Evolutionary conservation across 192 early-diverging fungal species (phyloP), one percentile per base, ranked within the genome.

Genomic region (Gonapodya sp.): DNA sequence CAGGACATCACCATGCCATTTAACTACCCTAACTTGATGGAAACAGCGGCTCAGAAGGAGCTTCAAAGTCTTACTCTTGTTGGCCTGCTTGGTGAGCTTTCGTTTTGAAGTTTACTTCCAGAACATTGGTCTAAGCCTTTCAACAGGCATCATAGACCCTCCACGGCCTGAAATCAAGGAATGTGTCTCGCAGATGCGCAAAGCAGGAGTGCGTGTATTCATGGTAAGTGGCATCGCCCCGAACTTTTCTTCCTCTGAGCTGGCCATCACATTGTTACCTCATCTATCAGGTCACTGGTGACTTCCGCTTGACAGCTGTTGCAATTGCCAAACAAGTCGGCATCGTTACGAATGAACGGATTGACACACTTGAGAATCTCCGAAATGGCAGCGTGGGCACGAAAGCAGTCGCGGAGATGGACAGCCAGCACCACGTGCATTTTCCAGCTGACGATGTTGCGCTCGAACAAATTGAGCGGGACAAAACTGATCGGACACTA

Each of bases 291-390:
- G 91, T 94, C 73, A 95, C 94, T 34, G 95, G 94, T 78, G 94
- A 96, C 79, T 93, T 91, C 81, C 84, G 87, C 31, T 81, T 89
- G 33, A 97, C 95, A 0, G 96, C 96, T 0, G 92, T 87, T 18
- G 89, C 91, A 16, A 94, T 97, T 73, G 94, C 92, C 30, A 86
- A 89, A 1, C 87, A 94, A 79, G 92, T 95, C 82, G 92, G 91
- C 30, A 93, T 97, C 64, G 91, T 96, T 81, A 91, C 88, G 8
- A 37, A 74, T 77, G 35, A 35, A 0, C 16, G 33, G 0, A 72
- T 84, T 35, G 86, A 86, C 78, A 83, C 83, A 1, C 77, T 91
- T 24, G 86, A 81, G 0, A 86, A 87, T 34, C 73, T 86, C 1
- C 64, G 80, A 36, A 64, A 18, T 81, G 18, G 37, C 24, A 78